phyloP scores from a whole-genome alignment of 1,284 basidiomycete species.

The Schizophyllum amplum region DNA sequence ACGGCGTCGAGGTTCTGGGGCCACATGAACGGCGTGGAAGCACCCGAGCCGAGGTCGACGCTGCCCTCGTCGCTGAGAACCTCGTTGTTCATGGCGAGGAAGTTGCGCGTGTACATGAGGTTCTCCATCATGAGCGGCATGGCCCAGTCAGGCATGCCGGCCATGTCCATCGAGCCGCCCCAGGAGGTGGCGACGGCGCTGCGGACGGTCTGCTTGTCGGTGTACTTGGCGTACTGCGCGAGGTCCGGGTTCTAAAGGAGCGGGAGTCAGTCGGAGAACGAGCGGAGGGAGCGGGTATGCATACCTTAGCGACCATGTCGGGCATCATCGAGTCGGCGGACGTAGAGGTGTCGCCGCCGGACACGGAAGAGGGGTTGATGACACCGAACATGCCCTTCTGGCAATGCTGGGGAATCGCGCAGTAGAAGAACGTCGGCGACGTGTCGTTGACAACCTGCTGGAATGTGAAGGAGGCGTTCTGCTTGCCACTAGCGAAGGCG shows the following conservation, averaged over 20 bases:
- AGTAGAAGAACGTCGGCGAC: constrained; percentile 65
- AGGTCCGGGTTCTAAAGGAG: constrained; percentile 40
- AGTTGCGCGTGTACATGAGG: constrained; percentile 51
- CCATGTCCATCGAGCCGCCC: constrained; percentile 56
- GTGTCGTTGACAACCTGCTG: constrained; percentile 65
- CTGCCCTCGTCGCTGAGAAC: constrained; percentile 41
- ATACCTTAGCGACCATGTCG: constrained; percentile 35
- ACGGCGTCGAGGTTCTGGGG: constrained; percentile 44
- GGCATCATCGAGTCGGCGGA: constrained; percentile 46
- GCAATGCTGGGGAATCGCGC: constrained; percentile 58
- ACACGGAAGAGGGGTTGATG: constrained; percentile 57
- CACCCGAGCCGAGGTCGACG: constrained; percentile 39
- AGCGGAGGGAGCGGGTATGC: constrained; percentile 12
- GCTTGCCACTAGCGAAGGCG: constrained; percentile 55
- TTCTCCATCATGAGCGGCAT: constrained; percentile 44
- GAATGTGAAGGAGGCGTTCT: constrained; percentile 39
- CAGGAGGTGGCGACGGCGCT: constrained; percentile 44
- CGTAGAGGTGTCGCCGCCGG: constrained; percentile 30
- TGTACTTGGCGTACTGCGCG: constrained; percentile 45
- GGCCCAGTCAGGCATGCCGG: constrained; percentile 45
- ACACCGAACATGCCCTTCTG: constrained; percentile 78
- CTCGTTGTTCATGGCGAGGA: constrained; percentile 57
- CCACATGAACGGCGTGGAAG: constrained; percentile 42
- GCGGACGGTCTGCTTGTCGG: constrained; percentile 36
- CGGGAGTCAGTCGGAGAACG: background rate